Evolutionary conservation across 495 filamentous ascomycete species (phyloP), one percentile per base, ranked within the genome.

Genomic region (Penicillium psychrofluorescens): DNA sequence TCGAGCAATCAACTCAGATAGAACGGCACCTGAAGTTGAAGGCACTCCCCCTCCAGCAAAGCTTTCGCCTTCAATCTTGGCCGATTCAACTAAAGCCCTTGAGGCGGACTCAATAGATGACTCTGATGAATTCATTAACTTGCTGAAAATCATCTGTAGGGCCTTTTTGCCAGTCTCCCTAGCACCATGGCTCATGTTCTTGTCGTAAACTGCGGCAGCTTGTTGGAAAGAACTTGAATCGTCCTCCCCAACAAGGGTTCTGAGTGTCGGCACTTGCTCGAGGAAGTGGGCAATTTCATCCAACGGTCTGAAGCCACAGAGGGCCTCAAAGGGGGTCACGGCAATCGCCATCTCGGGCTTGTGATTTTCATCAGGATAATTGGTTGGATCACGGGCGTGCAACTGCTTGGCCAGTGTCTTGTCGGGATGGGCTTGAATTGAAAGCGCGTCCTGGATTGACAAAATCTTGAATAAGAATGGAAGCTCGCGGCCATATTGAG

Each of bases 321-420:
- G 75, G 7, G 92, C 92, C 56, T 96, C 92, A 49, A 98, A 98
- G 2, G 86, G 83, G 1, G 92, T 96, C 58, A 98, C 81, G 42
- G 92, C 92, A 57, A 98, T 95, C 41, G 91, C 85, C 92, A 98
- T 98, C 65, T 98, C 92, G 38, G 92, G 92, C 64, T 98, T 98
- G 72, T 98, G 92, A 63, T 98, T 98, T 68, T 96, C 91, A 74
- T 98, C 81, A 46, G 91, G 91, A 56, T 98, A 98, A 74, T 98
- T 94, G 69, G 85, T 88, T 12, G 88, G 78, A 54, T 98, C 92
- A 48, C 76, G 76, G 16, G 78, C 77, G 64, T 96, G 92, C 16
- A 98, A 72, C 59, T 86, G 67, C 67, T 95, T 90, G 27, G 92
- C 92, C 29, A 97, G 81, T 62, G 89, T 92, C 77, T 98, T 98